These are phyloP conservation scores for Lachancea waltii DNA, from an alignment of 805 yeast genomes.

Conservation along the genomic window DNA sequence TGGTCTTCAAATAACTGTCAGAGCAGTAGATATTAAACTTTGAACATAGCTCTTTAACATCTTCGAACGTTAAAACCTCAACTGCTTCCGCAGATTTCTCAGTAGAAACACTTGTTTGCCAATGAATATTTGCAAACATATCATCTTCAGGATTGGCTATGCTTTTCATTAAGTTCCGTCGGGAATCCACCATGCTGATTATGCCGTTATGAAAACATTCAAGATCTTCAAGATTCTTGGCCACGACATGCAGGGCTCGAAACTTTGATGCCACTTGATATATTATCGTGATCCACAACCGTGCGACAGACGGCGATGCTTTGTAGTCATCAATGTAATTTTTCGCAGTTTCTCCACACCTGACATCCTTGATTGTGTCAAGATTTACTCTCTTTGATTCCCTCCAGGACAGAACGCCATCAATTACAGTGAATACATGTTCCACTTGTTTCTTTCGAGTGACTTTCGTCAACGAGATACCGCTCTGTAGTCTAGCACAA, in stretches of 20 bases:
- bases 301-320: conserved; percentile 56
- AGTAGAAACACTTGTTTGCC: conserved; percentile 44
- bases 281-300: conserved; percentile 74
- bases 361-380: conserved; percentile 30
- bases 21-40: conserved; percentile 71
- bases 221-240: conserved; percentile 45
- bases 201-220: conserved; percentile 51
- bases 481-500: conserved; percentile 10
- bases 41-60: conserved; percentile 57
- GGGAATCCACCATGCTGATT: conserved; percentile 46
- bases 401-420: conserved; percentile 26
- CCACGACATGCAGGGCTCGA: conserved; percentile 75
- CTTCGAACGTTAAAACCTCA: conserved; percentile 52
- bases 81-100: conserved; percentile 30
- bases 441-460: conserved; percentile 26
- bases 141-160: conserved; percentile 54
- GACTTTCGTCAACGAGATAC: conserved; percentile 24
- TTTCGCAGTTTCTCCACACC: conserved; percentile 61
- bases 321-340: conserved; percentile 84
- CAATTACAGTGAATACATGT: conserved; percentile 20
- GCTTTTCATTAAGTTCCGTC: conserved; percentile 57
- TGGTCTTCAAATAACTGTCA: conserved; percentile 37
- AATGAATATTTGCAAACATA: conserved; percentile 56
- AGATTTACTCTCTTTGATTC: conserved; percentile 24
- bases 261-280: conserved; percentile 59